A percentile compares a stretch with the other conserved stretches of the same genome.
These are phyloP conservation scores for Coniochaeta sp. DNA, from an alignment of 2,329 filamentous ascomycete species.

Conservation along the genomic window DNA sequence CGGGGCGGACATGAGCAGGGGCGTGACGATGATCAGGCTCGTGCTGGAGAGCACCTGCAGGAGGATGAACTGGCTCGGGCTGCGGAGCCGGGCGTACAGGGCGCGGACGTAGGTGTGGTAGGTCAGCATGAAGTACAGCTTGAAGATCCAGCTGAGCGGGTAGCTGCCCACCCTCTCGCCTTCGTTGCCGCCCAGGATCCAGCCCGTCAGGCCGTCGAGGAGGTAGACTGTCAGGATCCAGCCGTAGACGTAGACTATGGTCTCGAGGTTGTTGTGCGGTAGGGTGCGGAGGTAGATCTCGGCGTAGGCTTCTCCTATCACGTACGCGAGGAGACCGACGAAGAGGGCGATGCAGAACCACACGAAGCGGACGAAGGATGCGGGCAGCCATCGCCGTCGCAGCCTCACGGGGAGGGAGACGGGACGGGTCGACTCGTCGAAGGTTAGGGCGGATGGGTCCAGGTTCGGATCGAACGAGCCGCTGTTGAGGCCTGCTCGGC, in stretches of 20 bases:
- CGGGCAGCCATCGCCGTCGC: constrained; percentile 50
- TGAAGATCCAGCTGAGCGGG: constrained; percentile 64
- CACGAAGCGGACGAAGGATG: constrained; percentile 60
- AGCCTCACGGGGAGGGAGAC: constrained; percentile 28
- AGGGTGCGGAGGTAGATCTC: constrained; percentile 61
- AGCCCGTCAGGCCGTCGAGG: constrained; percentile 56
- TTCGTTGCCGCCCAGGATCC: constrained; percentile 58
- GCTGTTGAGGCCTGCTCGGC: constrained; percentile 27
- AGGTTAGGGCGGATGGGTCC: constrained; percentile 8
- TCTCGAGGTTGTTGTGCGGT: constrained; percentile 59
- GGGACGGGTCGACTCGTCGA: constrained; percentile 8
- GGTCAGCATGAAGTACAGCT: constrained; percentile 61
- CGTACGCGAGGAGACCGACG: constrained; percentile 57
- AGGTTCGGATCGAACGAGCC: constrained; percentile 29
- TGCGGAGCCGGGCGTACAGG: constrained; percentile 59
- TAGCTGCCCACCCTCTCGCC: constrained; percentile 62
- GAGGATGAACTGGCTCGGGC: constrained; percentile 55
- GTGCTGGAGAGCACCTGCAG: constrained; percentile 58
- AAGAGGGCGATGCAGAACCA: constrained; percentile 61
- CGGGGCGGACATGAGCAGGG: constrained; percentile 53
- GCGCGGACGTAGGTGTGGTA: constrained; percentile 67
- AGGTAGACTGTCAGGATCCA: constrained; percentile 62
- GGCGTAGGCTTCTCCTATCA: constrained; percentile 61
- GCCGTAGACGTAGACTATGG: constrained; percentile 62
- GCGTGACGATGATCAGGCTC: constrained; percentile 54